Evolutionary conservation across 805 yeast species (phyloP).

Genomic region (Wickerhamiella parazyma): DNA sequence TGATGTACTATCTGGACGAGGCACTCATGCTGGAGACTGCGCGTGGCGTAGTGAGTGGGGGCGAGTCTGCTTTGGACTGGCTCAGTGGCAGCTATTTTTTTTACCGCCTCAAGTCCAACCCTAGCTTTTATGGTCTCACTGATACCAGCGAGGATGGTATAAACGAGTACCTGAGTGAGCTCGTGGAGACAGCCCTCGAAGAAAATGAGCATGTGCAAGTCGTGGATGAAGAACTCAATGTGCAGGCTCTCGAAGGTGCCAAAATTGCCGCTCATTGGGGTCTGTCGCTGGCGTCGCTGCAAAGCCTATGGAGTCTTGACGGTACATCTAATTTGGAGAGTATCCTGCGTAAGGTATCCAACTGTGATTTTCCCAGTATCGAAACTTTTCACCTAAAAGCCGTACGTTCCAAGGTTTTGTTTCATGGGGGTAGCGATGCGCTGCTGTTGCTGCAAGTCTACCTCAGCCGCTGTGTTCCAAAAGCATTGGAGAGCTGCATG

Average conservation of each 20-base stretch:
- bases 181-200: conserved; percentile 56
- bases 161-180: conserved; percentile 70
- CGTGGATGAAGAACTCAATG: conserved; percentile 16
- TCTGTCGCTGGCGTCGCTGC: conserved; percentile 53
- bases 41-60: conserved; percentile 42
- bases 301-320: conserved; percentile 25
- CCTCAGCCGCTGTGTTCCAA: conserved; percentile 54
- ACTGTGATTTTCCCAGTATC: not conserved
- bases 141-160: conserved; percentile 60
- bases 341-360: conserved; percentile 47
- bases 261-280: conserved; percentile 64
- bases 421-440: not conserved
- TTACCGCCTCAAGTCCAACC: conserved; percentile 66
- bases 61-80: conserved; percentile 88
- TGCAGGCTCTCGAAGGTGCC: conserved; percentile 55
- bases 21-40: conserved; percentile 62
- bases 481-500: conserved; percentile 49
- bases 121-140: conserved; percentile 73
- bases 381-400: not conserved
- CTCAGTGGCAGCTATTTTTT: conserved; percentile 72
- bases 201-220: conserved; percentile 53
- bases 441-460: conserved; percentile 72
- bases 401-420: conserved; percentile 38
- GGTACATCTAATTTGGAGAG: conserved; percentile 45
- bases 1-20: conserved; percentile 49